These are phyloP conservation scores for Vanderwaltozyma yarrowii DNA, from an alignment of 805 yeast genomes.

Conservation along the genomic window DNA sequence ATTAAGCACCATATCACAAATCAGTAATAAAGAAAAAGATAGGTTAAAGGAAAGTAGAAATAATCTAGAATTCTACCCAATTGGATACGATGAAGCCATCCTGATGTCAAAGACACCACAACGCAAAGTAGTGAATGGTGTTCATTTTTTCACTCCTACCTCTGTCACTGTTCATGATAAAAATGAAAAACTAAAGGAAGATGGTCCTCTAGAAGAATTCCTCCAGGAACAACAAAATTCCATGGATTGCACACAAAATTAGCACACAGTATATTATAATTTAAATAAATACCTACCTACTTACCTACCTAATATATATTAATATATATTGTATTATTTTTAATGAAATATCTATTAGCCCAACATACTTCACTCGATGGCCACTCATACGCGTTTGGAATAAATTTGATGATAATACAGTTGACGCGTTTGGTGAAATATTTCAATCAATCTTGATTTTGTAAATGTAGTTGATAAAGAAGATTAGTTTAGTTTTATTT, in stretches of 20 bases:
- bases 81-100: neutral
- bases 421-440: no score
- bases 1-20: neutral
- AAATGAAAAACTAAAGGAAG: neutral
- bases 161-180: neutral
- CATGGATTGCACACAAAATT: neutral
- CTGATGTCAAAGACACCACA: neutral
- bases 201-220: neutral
- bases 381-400: no score
- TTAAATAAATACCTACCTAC: no score
- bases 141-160: neutral
- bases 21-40: neutral
- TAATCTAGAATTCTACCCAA: conserved; percentile 1
- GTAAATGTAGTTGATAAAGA: no score
- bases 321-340: no score
- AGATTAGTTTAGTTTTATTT: no score
- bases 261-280: neutral
- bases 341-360: no score
- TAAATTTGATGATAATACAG: no score
- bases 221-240: neutral
- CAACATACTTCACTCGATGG: no score
- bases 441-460: no score
- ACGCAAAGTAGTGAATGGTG: neutral
- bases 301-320: no score
- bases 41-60: neutral